Evolutionary conservation across 1,284 basidiomycete species (phyloP), one percentile per base, ranked within the genome.

Genomic region (Moesziomyces sp.): DNA sequence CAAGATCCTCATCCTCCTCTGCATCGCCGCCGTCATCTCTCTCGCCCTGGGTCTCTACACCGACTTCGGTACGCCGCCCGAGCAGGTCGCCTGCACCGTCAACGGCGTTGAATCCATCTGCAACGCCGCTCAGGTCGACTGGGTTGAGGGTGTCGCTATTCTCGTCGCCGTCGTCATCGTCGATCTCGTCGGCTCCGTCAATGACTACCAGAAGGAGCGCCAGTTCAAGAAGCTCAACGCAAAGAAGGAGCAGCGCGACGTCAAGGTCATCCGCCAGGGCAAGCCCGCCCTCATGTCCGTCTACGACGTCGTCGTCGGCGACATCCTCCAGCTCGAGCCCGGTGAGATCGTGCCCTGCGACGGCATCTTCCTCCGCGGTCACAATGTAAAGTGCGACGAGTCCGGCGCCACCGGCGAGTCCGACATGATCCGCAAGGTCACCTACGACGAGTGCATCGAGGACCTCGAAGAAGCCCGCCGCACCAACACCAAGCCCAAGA

Each of bases 81-180:
- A 89, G 14, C 74, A 84, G 3, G 89, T 88, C 46, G 74, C 83
- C 14, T 87, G 87, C 46, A 78, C 81, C 35, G 85, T 85, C 58
- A 75, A 83, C n/a, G 81, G 80, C 11, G 78, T 80, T 21, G 45
- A 65, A 30, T 47, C 47, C 16, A 21, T 53, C 28, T 83, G 82
- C 52, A 18, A 47, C 2, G 64, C 69, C n/a, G 69, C 73, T 26
- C 58, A 73, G 34, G 86, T 89, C 53, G 95, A 98, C 80, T 99
- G 96, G 95, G 94, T 99, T 5, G 96, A 99, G 86, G 97, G 97
- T 80, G 93, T 99, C 14, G 94, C 96, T 8, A 99, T 99, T 82
- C 89, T 97, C 76, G 89, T 94, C 58, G 97, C 97, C 7, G 91
- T 96, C 63, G 85, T 86, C 74, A 86, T 87, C 50, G 79, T 83